Evolutionary conservation across 2,329 filamentous ascomycete genomes (phyloP), one percentile per base, ranked within the genome.

Genomic region (Alternaria incomplexa): DNA sequence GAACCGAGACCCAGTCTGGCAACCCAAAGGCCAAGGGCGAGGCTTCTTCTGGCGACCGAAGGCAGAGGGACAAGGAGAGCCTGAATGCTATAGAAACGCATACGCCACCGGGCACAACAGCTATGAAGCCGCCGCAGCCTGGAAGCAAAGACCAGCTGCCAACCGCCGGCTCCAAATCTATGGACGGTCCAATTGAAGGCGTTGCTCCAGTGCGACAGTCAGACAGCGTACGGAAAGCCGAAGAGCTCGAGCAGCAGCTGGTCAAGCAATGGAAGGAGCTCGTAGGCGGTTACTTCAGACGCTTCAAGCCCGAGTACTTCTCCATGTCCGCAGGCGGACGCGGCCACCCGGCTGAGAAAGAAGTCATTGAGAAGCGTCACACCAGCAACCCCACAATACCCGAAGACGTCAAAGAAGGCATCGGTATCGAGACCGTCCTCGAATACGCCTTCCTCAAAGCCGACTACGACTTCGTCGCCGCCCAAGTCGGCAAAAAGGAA

Each of bases 401-500:
- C 0, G 71, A 76, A 6, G 73, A 77, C 4, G 66, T 71, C 1
- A 68, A 55, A 9, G 76, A 81, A 63, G 80, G 85, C 13, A 85
- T 90, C 36, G 89, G 88, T 13, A 87, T 94, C 64, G 91, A 95
- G 75, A 88, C 91, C 1, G 89, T 97, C 36, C 84, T 99, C 56
- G 91, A 91, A 62, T 98, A 98, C 80, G 93, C 95, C 22, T 99
- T 99, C 74, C 85, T 99, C 52, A 92, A 93, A 71, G 93, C 94
- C 32, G 96, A 99, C 78, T 88, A 97, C 55, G 95, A 98, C 80
- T 99, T 99, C 74, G 90, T 98, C 58, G 88, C 91, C 6, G 93
- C 93, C 1, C 95, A 98, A 80, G 93, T 93, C 6, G 87, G 88
- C 48, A 97, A 96, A 78, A 86, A 89, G n/a, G 87, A 91, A 71